A percentile compares a stretch with the other conserved stretches of the same genome.
phyloP scores from a whole-genome alignment of 192 early-diverging fungal species.

The Kappamyces sp. region DNA sequence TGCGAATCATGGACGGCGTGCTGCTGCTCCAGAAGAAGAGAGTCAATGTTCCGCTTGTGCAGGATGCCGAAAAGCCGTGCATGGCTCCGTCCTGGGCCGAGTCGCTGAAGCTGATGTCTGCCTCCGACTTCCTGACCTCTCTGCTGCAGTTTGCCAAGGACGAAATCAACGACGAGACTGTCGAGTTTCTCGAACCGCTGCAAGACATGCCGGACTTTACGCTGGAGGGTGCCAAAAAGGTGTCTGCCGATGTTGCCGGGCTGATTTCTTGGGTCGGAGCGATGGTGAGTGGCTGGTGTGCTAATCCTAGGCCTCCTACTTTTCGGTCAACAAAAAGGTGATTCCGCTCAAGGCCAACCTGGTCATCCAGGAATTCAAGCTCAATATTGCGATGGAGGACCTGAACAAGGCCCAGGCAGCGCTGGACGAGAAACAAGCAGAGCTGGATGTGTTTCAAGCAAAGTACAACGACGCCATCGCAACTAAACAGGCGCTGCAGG shows the following conservation, averaged over 20 bases:
- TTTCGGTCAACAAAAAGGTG: conserved; percentile 59
- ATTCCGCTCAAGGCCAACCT: conserved; percentile 63
- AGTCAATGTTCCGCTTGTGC: conserved; percentile 39
- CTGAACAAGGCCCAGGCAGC: conserved; percentile 50
- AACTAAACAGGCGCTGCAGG: conserved; percentile 52
- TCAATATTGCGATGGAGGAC: conserved; percentile 50
- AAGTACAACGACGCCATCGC: conserved; percentile 59
- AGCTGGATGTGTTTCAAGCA: conserved; percentile 55
- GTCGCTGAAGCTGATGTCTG: conserved; percentile 56
- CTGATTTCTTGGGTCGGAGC: conserved; percentile 56
- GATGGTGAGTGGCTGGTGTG: conserved; percentile 28
- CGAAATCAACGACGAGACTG: conserved; percentile 62
- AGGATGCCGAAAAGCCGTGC: conserved; percentile 59
- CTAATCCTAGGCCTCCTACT: conserved; percentile 38
- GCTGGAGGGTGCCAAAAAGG: conserved; percentile 63
- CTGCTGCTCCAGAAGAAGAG: conserved; percentile 48
- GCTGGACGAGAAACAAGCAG: conserved; percentile 61
- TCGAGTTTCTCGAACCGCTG: conserved; percentile 52
- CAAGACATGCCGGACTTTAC: conserved; percentile 64
- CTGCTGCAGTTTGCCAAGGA: conserved; percentile 55
- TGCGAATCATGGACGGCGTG: conserved; percentile 66
- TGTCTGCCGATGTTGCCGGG: conserved; percentile 61
- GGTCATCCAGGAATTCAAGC: conserved; percentile 55
- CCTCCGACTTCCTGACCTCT: conserved; percentile 52
- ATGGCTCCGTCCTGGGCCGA: conserved; percentile 55